Conservation (phyloP, 2,329 filamentous ascomycete species). For the Aspergillus intermedius region DNA sequence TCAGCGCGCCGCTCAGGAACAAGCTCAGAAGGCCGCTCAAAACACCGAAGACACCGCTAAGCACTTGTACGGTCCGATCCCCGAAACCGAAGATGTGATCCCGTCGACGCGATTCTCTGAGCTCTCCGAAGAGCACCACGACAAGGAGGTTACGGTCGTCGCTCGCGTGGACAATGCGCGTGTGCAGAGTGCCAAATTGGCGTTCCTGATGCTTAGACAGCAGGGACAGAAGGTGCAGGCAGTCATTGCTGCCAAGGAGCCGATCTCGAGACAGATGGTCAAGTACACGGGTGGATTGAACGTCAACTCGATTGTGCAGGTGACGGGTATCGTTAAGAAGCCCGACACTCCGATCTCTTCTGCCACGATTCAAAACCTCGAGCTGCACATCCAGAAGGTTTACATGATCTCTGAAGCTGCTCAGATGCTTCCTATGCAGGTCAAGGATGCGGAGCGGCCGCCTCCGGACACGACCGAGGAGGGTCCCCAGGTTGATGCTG, state of each 20-base stretch:
- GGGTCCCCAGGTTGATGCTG: constrained; percentile 44
- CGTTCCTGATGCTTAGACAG: constrained; percentile 78
- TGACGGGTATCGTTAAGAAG: constrained; percentile 75
- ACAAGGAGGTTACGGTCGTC: constrained; percentile 67
- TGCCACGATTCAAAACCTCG: constrained; percentile 68
- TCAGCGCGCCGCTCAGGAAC: constrained; percentile 66
- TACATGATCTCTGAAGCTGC: constrained; percentile 66
- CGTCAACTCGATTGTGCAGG: constrained; percentile 72
- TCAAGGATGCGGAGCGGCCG: constrained; percentile 47
- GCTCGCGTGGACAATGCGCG: constrained; percentile 82
- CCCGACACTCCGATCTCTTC: constrained; percentile 84
- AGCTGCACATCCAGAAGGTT: constrained; percentile 82
- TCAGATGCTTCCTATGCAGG: constrained; percentile 55
- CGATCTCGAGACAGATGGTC: constrained; percentile 79
- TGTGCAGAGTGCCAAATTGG: constrained; percentile 84
- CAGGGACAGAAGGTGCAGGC: constrained; percentile 77
- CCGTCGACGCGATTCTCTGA: constrained; percentile 54
- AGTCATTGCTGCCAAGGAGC: constrained; percentile 59
- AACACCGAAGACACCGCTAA: constrained; percentile 51
- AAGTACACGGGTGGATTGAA: constrained; percentile 75
- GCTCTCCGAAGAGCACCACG: constrained; percentile 55
- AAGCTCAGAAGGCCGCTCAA: constrained; percentile 60
- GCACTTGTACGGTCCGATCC: constrained; percentile 72
- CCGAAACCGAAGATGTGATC: constrained; percentile 52
- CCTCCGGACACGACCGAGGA: constrained; percentile 41